Evolutionary conservation across 2,329 filamentous ascomycete genomes (phyloP), one percentile per base, ranked within the genome.

Genomic region (Claviceps digitariae): DNA sequence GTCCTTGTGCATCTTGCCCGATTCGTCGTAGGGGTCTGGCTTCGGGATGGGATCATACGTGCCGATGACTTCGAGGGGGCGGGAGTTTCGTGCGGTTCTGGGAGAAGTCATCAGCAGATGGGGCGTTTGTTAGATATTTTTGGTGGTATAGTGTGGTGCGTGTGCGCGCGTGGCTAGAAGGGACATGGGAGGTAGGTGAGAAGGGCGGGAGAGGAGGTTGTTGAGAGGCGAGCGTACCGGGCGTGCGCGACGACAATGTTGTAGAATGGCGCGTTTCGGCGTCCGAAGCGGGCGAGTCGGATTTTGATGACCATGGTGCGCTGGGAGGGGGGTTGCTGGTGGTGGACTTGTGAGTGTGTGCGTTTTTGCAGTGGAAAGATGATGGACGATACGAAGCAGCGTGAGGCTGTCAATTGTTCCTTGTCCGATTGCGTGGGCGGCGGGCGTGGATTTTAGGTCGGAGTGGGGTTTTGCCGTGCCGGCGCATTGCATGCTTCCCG

Each of bases 241-340:
- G 90, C 90, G 65, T 97, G 91, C 17, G 90, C 81, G 59, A 98
- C 87, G 60, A 97, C 89, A 58, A 98, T 96, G 74, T 98, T 98
- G 78, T 95, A 98, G 63, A 96, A 86, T 2, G 93, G 91, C n/a
- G 81, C 69, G 67, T 95, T 90, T 59, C 80, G 82, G 69, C 86
- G 88, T 66, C 90, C 90, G 69, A 97, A 95, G 69, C 93, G 90
- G 62, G 93, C 87, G 62, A 98, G 83, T 55, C 93, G 86, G 69
- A 98, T 93, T 69, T 87, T 87, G 64, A 98, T 78, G 57, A 97
- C 91, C 93, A 98, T 95, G 61, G 45, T 52, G 54, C 29, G 23
- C 12, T 40, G 4, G n/a, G n/a, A 9, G 9, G 43, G 20, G 20
- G 34, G n/a, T 8, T 38, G n/a, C 5, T 53, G 23, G 10, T 15